A percentile compares a stretch with the other conserved stretches of the same genome.
Conservation (phyloP, 371 early-diverging fungal genomes). For the Rhizopus delemar region DNA sequence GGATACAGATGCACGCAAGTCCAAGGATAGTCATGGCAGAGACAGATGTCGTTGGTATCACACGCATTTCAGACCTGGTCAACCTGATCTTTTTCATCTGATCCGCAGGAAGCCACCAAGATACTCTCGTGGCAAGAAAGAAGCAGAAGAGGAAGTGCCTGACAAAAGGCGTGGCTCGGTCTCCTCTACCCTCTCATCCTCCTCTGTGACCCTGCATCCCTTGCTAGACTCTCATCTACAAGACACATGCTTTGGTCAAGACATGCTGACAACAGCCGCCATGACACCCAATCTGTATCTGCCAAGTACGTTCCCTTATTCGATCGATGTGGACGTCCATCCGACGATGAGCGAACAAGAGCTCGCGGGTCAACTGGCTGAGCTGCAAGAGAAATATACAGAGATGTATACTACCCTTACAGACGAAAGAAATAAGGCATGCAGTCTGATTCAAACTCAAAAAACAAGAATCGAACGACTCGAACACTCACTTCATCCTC, state of each 20-base stretch:
- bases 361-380: neutral
- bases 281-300: no score
- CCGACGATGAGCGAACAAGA: neutral
- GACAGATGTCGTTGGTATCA: slow-evolving; percentile 53
- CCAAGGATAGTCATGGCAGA: slow-evolving; percentile 47
- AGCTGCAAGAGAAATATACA: slow-evolving; percentile 7
- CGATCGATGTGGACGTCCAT: no score
- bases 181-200: slow-evolving; percentile 21
- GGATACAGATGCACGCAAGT: slow-evolving; percentile 56
- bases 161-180: slow-evolving; percentile 16
- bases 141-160: slow-evolving; percentile 18
- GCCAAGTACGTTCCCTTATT: no score
- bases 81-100: slow-evolving; percentile 44
- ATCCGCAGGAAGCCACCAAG: slow-evolving; percentile 48
- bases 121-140: slow-evolving; percentile 31
- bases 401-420: slow-evolving; percentile 18
- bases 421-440: slow-evolving; percentile 22
- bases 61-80: slow-evolving; percentile 40
- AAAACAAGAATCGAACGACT: slow-evolving; percentile 19
- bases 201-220: slow-evolving; percentile 13
- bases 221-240: neutral
- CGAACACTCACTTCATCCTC: slow-evolving; percentile 4
- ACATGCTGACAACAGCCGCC: no score
- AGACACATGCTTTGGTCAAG: no score
- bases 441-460: slow-evolving; percentile 16